phyloP scores from a whole-genome alignment of 2,329 filamentous ascomycete genomes.

The Periconia sp. region DNA sequence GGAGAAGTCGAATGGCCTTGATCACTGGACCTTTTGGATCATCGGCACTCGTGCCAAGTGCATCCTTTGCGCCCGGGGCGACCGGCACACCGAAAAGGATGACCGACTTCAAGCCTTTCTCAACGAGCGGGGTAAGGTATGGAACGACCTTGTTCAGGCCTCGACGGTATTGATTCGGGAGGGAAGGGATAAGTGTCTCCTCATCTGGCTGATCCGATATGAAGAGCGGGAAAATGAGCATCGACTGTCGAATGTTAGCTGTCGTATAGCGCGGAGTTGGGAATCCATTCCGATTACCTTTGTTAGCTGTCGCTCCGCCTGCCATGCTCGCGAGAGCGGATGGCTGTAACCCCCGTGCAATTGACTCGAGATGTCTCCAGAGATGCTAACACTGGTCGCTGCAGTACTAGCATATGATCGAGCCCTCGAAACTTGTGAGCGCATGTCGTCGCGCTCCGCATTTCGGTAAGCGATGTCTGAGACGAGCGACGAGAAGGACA shows the following conservation, averaged over 20 bases:
- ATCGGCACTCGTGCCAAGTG: constrained; percentile 88
- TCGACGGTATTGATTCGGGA: constrained; percentile 88
- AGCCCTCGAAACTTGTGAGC: constrained; percentile 54
- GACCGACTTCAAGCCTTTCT: constrained; percentile 88
- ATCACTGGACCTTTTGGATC: constrained; percentile 94
- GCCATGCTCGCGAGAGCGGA: constrained; percentile 58
- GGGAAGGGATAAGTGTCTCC: constrained; percentile 85
- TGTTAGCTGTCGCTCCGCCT: constrained; percentile 59
- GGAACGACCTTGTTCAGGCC: constrained; percentile 85
- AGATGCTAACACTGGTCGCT: constrained; percentile 59
- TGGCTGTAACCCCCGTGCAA: constrained; percentile 60
- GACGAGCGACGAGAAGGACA: constrained; percentile 61
- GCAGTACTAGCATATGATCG: constrained; percentile 59
- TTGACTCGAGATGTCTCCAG: constrained; percentile 58
- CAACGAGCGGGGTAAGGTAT: constrained; percentile 84
- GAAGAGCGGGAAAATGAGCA: constrained; percentile 98
- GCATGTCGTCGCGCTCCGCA: constrained; percentile 48
- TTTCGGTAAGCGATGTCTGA: constrained; percentile 59
- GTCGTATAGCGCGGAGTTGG: neutral
- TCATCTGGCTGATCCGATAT: constrained; percentile 94
- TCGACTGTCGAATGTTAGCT: constrained; percentile 67
- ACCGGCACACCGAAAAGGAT: constrained; percentile 96
- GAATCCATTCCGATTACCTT: constrained; percentile 42
- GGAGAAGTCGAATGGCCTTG: constrained; percentile 80
- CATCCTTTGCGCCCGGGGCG: constrained; percentile 81